Evolutionary conservation across 192 early-diverging fungal genomes (phyloP), one percentile per base, ranked within the genome.

Genomic region (Dissophora globulifera): DNA sequence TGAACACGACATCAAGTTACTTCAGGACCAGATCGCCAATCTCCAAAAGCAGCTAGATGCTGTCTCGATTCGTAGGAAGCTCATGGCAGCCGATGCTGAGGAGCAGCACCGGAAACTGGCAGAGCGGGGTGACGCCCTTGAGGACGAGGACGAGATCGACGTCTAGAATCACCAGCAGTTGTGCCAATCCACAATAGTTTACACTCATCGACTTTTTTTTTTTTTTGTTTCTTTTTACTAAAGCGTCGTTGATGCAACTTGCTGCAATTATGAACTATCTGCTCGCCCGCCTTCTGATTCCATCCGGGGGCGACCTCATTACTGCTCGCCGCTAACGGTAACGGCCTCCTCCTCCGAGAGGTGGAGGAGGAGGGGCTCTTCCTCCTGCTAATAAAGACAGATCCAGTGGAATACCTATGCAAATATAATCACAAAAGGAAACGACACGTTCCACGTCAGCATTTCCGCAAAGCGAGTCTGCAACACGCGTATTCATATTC

Each of bases 321-420:
- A 7, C 38, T 10, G 38, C 38, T 40, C 29, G 29, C 12, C 31
- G 31, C 33, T 69, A 69, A 16, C 57, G 49, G 41, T 69, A 60
- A 46, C 67, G 67, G 22, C 58, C 58, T 2, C 50, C 66, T 17
- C 66, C 67, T 35, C 65, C 62, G 27, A 76, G 13, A 20, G 62
- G 56, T n/a, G 66, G 75, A 38, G 65, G 54, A 40, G 64, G 74
- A 13, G 58, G 58, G n/a, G 38, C 38, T 26, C 54, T 48, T 27
- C 62, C 54, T 57, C 66, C 61, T 61, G 65, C 58, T 54, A 70
- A 59, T 52, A 69, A 50, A n/a, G 62, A 67, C 15, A 79, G 26
- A 33, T 79, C 78, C 60, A 79, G 25, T 20, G 78, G 78, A 20
- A 79, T 30, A 1, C 62, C 68, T 71, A 49, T n/a, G n/a, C n/a